These are phyloP conservation scores for Jaapia argillacea DNA, from an alignment of 768 basidiomycete genomes.

Conservation along the genomic window DNA sequence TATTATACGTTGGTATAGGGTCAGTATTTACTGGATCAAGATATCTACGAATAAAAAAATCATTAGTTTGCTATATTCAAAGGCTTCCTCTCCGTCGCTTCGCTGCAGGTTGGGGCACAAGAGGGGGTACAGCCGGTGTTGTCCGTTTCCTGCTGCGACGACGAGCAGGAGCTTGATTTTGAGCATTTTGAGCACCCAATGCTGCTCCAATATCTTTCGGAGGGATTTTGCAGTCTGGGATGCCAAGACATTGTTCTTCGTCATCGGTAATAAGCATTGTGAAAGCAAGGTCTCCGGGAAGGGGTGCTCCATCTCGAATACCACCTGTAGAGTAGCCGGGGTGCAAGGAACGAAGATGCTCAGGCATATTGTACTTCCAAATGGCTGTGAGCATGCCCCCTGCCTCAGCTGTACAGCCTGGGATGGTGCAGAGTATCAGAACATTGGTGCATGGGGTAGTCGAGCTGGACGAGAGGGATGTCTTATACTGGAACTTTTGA, in stretches of 20 bases:
- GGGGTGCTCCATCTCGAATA: background rate
- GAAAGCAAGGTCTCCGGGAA: background rate
- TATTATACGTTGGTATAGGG: too few relatives aligned
- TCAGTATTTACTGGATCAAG: too few relatives aligned
- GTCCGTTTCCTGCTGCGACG: too few relatives aligned
- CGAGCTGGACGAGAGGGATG: slow-evolving; percentile 8
- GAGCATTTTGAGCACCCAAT: too few relatives aligned
- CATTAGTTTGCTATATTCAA: too few relatives aligned
- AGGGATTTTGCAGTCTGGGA: slow-evolving; percentile 4
- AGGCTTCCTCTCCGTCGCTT: too few relatives aligned
- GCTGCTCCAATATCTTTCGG: too few relatives aligned
- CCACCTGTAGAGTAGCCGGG: slow-evolving; percentile 4
- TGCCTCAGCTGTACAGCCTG: slow-evolving; percentile 10
- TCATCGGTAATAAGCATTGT: slow-evolving; percentile 4
- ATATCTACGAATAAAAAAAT: too few relatives aligned
- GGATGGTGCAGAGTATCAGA: slow-evolving; percentile 13
- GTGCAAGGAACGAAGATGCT: slow-evolving; percentile 15
- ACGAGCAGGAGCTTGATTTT: too few relatives aligned
- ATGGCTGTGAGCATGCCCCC: too few relatives aligned
- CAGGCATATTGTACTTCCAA: slow-evolving; percentile 22
- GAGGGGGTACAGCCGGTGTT: too few relatives aligned
- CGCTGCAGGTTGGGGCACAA: too few relatives aligned
- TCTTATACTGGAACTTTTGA: slow-evolving; percentile 9
- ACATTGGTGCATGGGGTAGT: slow-evolving; percentile 19
- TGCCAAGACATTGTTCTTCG: slow-evolving; percentile 5